Conservation (phyloP, 2,329 filamentous ascomycete species). For the Dissoconium aciculare region DNA sequence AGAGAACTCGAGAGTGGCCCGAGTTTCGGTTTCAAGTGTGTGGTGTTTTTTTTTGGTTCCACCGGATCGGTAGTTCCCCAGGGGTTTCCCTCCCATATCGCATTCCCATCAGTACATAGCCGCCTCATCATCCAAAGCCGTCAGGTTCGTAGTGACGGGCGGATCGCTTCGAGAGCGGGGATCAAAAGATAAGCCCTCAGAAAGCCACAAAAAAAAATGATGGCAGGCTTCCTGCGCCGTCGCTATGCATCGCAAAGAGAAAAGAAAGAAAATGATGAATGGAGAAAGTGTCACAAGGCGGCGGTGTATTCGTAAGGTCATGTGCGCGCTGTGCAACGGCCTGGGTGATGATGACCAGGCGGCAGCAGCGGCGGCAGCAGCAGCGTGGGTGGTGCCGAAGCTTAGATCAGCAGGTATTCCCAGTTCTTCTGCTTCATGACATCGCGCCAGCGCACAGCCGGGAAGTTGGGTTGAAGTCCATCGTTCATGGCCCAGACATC, state of each 20-base stretch:
- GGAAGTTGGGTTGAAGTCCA: conserved; percentile 34
- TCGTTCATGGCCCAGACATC: conserved; percentile 72
- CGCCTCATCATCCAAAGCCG: no score
- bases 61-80: no score
- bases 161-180: no score
- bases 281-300: neutral
- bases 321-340: conserved; percentile 4
- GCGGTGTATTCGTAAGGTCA: neutral
- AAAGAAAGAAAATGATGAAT: conserved; percentile 1
- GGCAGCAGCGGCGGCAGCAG: conserved; percentile 6
- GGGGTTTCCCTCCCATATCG: no score
- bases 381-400: conserved; percentile 4
- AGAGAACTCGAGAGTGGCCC: no score
- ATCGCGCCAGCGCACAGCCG: conserved; percentile 84
- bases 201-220: no score
- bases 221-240: conserved; percentile 16
- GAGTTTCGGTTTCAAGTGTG: no score
- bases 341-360: conserved; percentile 13
- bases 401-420: conserved; percentile 78
- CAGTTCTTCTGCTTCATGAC: conserved; percentile 82
- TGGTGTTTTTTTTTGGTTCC: no score
- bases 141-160: no score
- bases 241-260: conserved; percentile 19
- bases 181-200: no score
- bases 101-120: no score